phyloP scores from a whole-genome alignment of 2,329 filamentous ascomycete species.

The Didymella keratinophila region DNA sequence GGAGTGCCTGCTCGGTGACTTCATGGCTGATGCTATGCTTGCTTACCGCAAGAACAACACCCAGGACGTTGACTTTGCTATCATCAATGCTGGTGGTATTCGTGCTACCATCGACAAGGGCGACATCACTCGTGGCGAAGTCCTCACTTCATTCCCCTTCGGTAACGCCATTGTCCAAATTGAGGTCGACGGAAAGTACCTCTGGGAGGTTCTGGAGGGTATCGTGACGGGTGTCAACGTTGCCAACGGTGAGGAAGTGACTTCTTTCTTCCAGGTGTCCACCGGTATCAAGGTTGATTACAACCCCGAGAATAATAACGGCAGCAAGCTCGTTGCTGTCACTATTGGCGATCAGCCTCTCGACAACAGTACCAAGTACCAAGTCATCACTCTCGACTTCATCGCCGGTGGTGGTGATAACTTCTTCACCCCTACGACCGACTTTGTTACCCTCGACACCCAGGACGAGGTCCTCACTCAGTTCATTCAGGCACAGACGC shows the following conservation, averaged over 20 bases:
- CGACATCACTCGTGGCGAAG: conserved; percentile 68
- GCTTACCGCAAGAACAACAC: conserved; percentile 63
- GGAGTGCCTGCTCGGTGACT: conserved; percentile 62
- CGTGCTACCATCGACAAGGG: conserved; percentile 69
- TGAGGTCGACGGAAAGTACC: conserved; percentile 59
- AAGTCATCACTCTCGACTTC: conserved; percentile 69
- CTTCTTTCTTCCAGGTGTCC: conserved; percentile 69
- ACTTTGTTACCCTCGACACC: conserved; percentile 60
- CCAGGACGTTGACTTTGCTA: conserved; percentile 62
- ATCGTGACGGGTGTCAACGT: conserved; percentile 64
- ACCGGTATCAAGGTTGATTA: conserved; percentile 65
- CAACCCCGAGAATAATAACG: conserved; percentile 60
- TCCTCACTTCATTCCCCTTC: conserved; percentile 71
- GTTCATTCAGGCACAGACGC: conserved; percentile 60
- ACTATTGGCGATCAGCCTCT: conserved; percentile 60
- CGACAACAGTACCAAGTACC: conserved; percentile 60
- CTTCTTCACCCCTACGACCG: conserved; percentile 56
- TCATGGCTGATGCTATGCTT: conserved; percentile 64
- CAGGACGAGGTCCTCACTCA: conserved; percentile 63
- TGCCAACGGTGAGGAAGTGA: conserved; percentile 61
- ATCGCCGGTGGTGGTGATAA: conserved; percentile 68
- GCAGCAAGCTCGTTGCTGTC: conserved; percentile 62
- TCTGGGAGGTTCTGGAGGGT: conserved; percentile 68
- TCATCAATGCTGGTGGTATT: conserved; percentile 71
- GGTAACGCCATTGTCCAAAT: conserved; percentile 70